Evolutionary conservation across 345 rosid genomes (phyloP).

Genomic region (Heritiera fomes): DNA sequence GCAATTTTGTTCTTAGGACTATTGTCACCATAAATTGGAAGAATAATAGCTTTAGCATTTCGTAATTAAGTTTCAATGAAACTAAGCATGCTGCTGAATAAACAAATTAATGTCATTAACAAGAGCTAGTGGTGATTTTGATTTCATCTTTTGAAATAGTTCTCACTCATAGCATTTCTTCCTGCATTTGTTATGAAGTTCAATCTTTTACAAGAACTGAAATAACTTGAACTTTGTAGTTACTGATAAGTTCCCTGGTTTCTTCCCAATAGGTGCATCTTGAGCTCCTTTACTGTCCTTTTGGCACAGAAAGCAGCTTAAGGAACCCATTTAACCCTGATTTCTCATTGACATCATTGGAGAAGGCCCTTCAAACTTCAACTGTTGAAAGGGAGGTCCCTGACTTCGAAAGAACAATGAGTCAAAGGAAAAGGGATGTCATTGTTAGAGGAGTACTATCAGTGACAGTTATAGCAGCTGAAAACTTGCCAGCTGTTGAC

Average conservation of each 20-base stretch:
- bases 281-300: slow-evolving; percentile 74
- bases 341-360: slow-evolving; percentile 66
- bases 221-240: background rate
- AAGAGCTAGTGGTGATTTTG: background rate
- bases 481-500: slow-evolving; percentile 72
- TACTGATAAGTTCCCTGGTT: background rate
- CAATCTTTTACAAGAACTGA: background rate
- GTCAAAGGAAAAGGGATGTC: slow-evolving; percentile 52
- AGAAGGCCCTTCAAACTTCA: slow-evolving; percentile 60
- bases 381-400: slow-evolving; percentile 33
- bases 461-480: slow-evolving; percentile 68
- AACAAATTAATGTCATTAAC: background rate
- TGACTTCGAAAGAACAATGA: slow-evolving; percentile 12
- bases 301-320: slow-evolving; percentile 56
- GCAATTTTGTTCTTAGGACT: background rate
- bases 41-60: background rate
- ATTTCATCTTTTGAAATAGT: background rate
- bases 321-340: slow-evolving; percentile 56
- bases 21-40: background rate
- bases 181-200: background rate
- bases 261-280: slow-evolving; percentile 64
- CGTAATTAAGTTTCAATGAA: background rate
- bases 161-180: background rate
- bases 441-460: slow-evolving; percentile 88
- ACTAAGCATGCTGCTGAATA: background rate